A percentile compares a stretch with the other conserved stretches of the same genome.
phyloP scores from a whole-genome alignment of 1,139 yeast genomes.

The Geotrichum carabidarum region DNA sequence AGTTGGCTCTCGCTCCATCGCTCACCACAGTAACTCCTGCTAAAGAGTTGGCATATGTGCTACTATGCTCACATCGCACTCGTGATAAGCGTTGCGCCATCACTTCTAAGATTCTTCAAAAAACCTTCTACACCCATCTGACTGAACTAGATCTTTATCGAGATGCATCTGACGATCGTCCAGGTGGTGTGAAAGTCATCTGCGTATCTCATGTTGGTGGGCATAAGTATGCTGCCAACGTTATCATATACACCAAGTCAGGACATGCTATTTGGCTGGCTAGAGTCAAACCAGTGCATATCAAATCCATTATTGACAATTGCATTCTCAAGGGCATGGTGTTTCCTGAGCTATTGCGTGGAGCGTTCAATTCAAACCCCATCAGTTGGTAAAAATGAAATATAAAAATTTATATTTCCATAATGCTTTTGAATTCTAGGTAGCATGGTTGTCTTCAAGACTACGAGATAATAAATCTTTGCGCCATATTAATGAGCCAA shows the following conservation, averaged over 20 bases:
- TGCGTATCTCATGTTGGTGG: constrained; percentile 90
- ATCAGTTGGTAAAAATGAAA: constrained; percentile 47
- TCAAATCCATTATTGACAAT: constrained; percentile 66
- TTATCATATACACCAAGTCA: constrained; percentile 62
- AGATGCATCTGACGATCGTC: constrained; percentile 66
- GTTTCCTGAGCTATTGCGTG: constrained; percentile 66
- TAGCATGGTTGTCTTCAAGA: no score
- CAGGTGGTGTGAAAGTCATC: constrained; percentile 66
- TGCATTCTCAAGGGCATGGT: constrained; percentile 65
- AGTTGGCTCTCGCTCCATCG: neutral
- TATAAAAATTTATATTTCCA: no score
- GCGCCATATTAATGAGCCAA: no score
- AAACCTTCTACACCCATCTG: constrained; percentile 67
- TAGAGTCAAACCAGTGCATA: constrained; percentile 72
- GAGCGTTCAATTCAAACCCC: constrained; percentile 44
- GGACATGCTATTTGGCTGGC: constrained; percentile 89
- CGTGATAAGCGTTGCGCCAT: constrained; percentile 92
- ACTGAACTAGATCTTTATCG: constrained; percentile 66
- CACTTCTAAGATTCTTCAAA: constrained; percentile 88
- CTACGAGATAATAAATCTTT: no score
- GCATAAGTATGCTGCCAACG: constrained; percentile 88
- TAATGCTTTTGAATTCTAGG: no score
- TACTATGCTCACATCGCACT: constrained; percentile 82
- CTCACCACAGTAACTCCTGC: constrained; percentile 31
- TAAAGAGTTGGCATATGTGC: constrained; percentile 51